Evolutionary conservation across 441 rosid species (phyloP).

Genomic region (Gossypium trilobum): DNA sequence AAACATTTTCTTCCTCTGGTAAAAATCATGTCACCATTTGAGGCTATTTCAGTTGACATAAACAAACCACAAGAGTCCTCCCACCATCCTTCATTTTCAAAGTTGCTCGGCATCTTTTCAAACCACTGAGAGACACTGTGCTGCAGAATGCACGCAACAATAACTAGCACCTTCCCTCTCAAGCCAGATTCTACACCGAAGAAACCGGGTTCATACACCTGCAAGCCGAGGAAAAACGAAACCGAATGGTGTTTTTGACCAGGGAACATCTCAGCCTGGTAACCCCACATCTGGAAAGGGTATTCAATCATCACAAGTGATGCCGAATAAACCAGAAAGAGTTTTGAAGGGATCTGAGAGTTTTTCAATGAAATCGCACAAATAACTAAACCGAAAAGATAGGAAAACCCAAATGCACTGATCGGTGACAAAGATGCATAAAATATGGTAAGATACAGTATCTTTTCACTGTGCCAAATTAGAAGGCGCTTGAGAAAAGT

Average conservation of each 20-base stretch:
- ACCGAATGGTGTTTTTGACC: slow-evolving; percentile 26
- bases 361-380: slow-evolving; percentile 24
- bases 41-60: slow-evolving; percentile 18
- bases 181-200: slow-evolving; percentile 33
- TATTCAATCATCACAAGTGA: slow-evolving; percentile 28
- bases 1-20: slow-evolving; percentile 19
- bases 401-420: slow-evolving; percentile 31
- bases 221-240: slow-evolving; percentile 25
- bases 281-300: slow-evolving; percentile 37
- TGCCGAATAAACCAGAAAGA: slow-evolving; percentile 30
- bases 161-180: slow-evolving; percentile 32
- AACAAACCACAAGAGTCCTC: slow-evolving; percentile 30
- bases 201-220: slow-evolving; percentile 24
- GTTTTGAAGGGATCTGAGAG: slow-evolving; percentile 27
- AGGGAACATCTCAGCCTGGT: slow-evolving; percentile 35
- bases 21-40: slow-evolving; percentile 12
- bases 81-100: slow-evolving; percentile 20
- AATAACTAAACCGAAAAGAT: slow-evolving; percentile 28
- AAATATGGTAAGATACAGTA: slow-evolving; percentile 27
- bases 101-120: slow-evolving; percentile 21
- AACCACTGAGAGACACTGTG: slow-evolving; percentile 33
- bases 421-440: slow-evolving; percentile 32
- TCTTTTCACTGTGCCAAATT: slow-evolving; percentile 33
- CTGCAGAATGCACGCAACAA: slow-evolving; percentile 31
- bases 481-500: slow-evolving; percentile 28